Base-by-base conservation (phyloP, 169 alveolate species). In the Cryptosporidium viatorum region DNA sequence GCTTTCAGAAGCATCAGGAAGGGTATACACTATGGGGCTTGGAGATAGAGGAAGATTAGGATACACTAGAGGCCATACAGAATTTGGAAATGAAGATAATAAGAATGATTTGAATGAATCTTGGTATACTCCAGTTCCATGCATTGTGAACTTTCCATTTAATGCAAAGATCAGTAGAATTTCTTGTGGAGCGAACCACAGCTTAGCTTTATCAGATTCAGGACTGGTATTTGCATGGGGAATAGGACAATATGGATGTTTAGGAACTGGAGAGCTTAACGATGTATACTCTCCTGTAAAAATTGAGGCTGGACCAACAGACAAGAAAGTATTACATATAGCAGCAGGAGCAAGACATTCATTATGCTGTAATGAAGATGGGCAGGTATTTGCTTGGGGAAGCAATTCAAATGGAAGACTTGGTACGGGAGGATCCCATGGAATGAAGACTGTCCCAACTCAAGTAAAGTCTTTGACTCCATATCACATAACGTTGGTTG, bases 401-500 rank as follows among this genome's bases (percentile, higher is more conserved):
- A 71, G 70, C 8, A 71, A 71, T 31, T 48, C 85, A 45, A 71
- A 71, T 51, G 85, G 85, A 6, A 71, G 85, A n/a, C 51, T 71
- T 26, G 85, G 85, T 2, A 43, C 59, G 2, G 85, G 85, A 2
- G 85, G 85, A 12, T 48, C 69, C 6, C 52, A 71, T 31, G 85
- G 85, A n/a, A 50, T 71, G 68, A 71, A 71, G 33, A n/a, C 39
- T 23, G 51, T 33, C 4, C 85, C 85, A 3, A 71, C 85, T 8
- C 68, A 31, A 12, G 31, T 71, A n/a, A 48, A 50, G 31, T 71
- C 85, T 26, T 51, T 71, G 85, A 4, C 16, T 5, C 85, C 70
- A 16, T 71, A 71, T 33, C 85, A 71, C 51, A 35, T 71, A 21
- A 31, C 70, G 2, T 14, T 71, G 4, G 96, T 95, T 26, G 93